Base-by-base conservation (phyloP, 768 basidiomycete genomes). In the Mycena albidolilacea region DNA sequence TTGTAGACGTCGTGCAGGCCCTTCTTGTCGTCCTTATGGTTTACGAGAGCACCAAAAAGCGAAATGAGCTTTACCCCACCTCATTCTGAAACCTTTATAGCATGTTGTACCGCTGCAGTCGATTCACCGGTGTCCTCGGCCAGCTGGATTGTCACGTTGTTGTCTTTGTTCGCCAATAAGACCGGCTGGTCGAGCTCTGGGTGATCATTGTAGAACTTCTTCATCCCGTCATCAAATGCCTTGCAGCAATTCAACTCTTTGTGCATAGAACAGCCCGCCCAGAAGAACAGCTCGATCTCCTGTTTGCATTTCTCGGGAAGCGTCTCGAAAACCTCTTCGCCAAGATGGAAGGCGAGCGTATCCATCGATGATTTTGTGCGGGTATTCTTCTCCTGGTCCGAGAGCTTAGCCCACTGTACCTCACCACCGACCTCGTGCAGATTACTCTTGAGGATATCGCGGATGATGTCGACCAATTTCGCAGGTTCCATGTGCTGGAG, bases 21-120 rank as follows among this genome's bases (percentile, higher is more conserved):
- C 37, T 80, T 80, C 59, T 79, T 81, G 44, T 79, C 74, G 21
- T 79, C 78, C 65, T 79, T 80, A 65, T 81, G 71, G 15, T 75
- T 67, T 48, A 80, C 78, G n/a, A 79, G 43, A 0, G 72, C 71
- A n/a, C 80, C 80, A 1, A 77, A 64, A 5, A 78, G 76, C 0
- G 57, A 46, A 2, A 72, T 52, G 12, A 76, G 63, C 65, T 79
- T 78, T 15, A 78, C 72, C 1, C 65, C 78, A 14, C 80, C 81
- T 7, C 77, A 69, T 0, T n/a, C 39, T 6, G 80, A 75, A 0
- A 50, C 64, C 64, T 78, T 69, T 7, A 71, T 15, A 0, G 76
- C 77, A 7, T 67, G 72, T 37, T 57, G 57, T 1, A 35, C 64
- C 0, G 78, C 73, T 0, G 58, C 73, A 0, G 66, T 64, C 1